Percentiles rank a stretch among this genome's conserved stretches.
phyloP scores from a whole-genome alignment of 495 filamentous ascomycete species.

The Xylaria venustula region DNA sequence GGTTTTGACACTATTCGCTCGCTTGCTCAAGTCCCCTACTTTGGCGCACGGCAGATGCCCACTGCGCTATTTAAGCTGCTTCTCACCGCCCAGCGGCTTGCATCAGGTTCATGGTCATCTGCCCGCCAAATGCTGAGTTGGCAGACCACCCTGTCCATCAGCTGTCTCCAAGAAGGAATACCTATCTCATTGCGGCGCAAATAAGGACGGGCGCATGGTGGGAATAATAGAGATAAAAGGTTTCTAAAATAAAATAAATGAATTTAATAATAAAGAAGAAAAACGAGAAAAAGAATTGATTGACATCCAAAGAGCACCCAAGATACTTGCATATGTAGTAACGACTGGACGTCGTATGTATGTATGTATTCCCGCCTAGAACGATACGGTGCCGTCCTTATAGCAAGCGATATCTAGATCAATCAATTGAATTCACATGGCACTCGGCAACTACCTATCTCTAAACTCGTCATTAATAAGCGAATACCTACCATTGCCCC shows the following conservation, averaged over 20 bases:
- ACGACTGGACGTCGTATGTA: not conserved
- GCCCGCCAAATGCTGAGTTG: conserved; percentile 19
- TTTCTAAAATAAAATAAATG: not conserved
- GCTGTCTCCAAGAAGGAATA: conserved; percentile 18
- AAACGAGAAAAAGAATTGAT: conserved; percentile 2
- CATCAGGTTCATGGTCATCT: conserved; percentile 18
- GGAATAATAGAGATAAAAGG: not conserved
- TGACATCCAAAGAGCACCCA: not conserved
- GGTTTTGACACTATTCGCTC: conserved; percentile 11
- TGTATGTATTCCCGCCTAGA: not conserved
- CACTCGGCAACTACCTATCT: not conserved
- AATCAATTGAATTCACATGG: conserved; percentile 2
- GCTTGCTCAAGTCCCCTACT: conserved; percentile 4
- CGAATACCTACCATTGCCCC: not conserved
- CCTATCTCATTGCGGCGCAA: conserved; percentile 8
- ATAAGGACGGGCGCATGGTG: not conserved
- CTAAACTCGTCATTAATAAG: not conserved
- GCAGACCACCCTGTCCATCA: conserved; percentile 20
- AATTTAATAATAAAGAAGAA: not conserved
- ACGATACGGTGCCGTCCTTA: not conserved
- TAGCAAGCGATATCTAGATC: not conserved
- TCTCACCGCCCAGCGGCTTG: conserved; percentile 16
- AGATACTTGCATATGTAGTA: no score
- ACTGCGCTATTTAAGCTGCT: conserved; percentile 13
- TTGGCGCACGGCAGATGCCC: conserved; percentile 11